Evolutionary conservation across 257 asterid species (phyloP).

Genomic region (Nicotiana obtusifolia): DNA sequence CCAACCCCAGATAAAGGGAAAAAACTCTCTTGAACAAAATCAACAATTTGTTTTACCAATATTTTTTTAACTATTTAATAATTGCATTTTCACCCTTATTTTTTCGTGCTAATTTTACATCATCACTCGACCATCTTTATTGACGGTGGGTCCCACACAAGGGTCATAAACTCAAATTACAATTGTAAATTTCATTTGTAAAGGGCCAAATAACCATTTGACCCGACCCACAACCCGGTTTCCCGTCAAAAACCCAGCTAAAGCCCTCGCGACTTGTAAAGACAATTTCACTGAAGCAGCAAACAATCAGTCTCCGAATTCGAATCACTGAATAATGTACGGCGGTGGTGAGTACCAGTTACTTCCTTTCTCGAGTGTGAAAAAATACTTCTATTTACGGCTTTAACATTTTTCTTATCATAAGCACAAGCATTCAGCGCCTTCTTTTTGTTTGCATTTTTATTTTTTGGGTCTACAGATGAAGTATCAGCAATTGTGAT

Average conservation of each 20-base stretch:
- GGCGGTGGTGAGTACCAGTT: conserved; percentile 27
- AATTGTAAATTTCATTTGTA: no score
- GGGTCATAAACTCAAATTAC: no score
- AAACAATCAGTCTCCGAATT: neutral
- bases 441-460: neutral
- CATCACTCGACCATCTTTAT: no score
- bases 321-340: conserved; percentile 15
- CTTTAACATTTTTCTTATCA: neutral
- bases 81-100: no score
- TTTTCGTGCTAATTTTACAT: no score
- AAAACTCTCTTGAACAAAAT: no score
- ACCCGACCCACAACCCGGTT: no score
- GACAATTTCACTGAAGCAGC: neutral
- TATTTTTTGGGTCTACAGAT: conserved; percentile 33
- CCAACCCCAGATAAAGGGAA: no score
- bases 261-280: neutral
- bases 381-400: neutral
- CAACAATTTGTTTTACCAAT: no score
- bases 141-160: no score
- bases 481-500: conserved; percentile 94
- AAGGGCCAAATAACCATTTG: no score
- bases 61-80: no score
- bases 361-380: neutral
- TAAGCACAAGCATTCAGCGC: neutral
- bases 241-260: neutral